Base-by-base conservation (phyloP, 768 basidiomycete species). In the Ramaria rubella region DNA sequence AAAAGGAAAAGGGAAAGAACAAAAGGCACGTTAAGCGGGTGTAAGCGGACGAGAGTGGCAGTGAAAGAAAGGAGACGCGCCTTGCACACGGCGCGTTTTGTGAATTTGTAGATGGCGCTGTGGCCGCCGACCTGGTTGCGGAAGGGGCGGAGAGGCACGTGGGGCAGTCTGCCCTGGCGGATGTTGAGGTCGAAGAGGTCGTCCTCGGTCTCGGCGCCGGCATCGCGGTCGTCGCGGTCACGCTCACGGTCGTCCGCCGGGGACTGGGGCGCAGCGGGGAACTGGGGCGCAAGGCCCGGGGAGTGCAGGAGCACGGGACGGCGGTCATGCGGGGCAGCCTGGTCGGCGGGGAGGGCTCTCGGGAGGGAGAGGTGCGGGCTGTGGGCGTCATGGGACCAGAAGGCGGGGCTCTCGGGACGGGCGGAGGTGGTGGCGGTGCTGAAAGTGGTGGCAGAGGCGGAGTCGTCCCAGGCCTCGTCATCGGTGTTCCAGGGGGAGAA, bases 91-190 rank as follows among this genome's bases (percentile, higher is more conserved):
- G 96, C 95, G 61, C 94, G 81, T 65, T 92, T 92, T 3, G 94
- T 97, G 62, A 99, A 98, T 67, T 94, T 94, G 73, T 98, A 98
- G 64, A 99, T 96, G 56, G 92, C 88, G 61, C 83, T 91, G 68
- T 99, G 96, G 3, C 96, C 96, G 40, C 96, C 96, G 29, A 99
- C 96, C 72, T 98, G 94, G 64, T 99, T 96, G 49, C 90, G 85
- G 72, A 97, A 99, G 5, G 96, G 96, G 48, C 88, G 84, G 7
- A 99, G 75, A 31, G 94, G 95, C 48, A 99, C 93, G 58, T 94
- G 90, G 1, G 89, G 90, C 43, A 91, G 72, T 58, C 78, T 77
- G 53, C 82, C 83, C 58, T 84, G 75, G 12, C 80, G 73, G 40
- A 77, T 62, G 55, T 79, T 74, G 54, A 64, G 60, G 24, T 76